Conservation (phyloP, 371 early-diverging fungal genomes). For the Mucor velutinosus region DNA sequence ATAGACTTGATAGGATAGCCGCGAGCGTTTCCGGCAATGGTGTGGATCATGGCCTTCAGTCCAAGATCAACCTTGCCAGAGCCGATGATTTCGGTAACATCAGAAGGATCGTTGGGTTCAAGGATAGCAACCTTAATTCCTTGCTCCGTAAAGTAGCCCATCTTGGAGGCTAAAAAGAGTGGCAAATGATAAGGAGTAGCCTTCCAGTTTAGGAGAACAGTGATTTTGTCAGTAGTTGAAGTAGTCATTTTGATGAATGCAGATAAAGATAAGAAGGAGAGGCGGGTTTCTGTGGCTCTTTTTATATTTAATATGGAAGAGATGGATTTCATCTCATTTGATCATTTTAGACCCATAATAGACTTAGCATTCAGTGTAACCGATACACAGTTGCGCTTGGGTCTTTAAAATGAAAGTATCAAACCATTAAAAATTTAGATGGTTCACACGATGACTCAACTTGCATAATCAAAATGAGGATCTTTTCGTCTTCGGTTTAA, state of each 20-base stretch:
- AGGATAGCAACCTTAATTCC: slow-evolving; percentile 67
- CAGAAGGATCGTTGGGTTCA: slow-evolving; percentile 68
- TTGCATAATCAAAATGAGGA: slow-evolving; percentile 2
- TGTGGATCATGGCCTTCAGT: slow-evolving; percentile 75
- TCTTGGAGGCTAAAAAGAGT: slow-evolving; percentile 63
- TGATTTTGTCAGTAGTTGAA: slow-evolving; percentile 60
- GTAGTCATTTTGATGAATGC: slow-evolving; percentile 7
- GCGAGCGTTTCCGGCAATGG: slow-evolving; percentile 69
- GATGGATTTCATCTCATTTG: background rate
- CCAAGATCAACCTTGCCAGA: slow-evolving; percentile 68
- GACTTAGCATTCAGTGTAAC: background rate
- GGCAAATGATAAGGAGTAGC: slow-evolving; percentile 72
- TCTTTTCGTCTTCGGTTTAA: background rate
- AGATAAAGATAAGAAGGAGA: background rate
- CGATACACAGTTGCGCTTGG: background rate
- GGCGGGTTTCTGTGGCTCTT: background rate
- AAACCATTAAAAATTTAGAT: background rate
- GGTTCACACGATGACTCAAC: slow-evolving; percentile 14
- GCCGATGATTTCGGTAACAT: slow-evolving; percentile 69
- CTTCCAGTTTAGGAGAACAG: slow-evolving; percentile 61
- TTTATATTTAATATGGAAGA: background rate
- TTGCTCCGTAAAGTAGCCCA: slow-evolving; percentile 61
- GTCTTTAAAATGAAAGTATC: background rate
- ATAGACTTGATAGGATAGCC: slow-evolving; percentile 69
- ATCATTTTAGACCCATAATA: background rate